A percentile compares a stretch with the other conserved stretches of the same genome.
These are phyloP conservation scores for Phytopythium delawarense DNA, from an alignment of 352 stramenopile genomes.

Conservation along the genomic window DNA sequence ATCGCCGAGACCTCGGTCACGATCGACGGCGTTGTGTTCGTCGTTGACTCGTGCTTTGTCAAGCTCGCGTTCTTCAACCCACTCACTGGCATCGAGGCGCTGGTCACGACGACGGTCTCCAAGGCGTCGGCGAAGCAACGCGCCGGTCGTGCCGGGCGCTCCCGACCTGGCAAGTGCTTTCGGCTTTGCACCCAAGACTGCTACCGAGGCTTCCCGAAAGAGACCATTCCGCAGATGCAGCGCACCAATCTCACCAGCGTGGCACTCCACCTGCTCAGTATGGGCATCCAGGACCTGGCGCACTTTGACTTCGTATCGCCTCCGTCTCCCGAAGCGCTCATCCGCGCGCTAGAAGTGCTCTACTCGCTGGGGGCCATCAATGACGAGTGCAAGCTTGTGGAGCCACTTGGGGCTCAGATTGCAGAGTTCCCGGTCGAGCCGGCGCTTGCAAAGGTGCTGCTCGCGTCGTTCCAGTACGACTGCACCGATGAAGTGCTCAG, in stretches of 20 bases:
- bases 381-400: conserved; percentile 47
- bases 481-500: conserved; percentile 94
- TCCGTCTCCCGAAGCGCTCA: conserved; percentile 62
- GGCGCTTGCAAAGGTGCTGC: conserved; percentile 63
- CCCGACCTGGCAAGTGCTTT: conserved; percentile 76
- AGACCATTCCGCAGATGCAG: conserved; percentile 82
- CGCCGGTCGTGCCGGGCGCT: conserved; percentile 90
- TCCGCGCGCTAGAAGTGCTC: conserved; percentile 64
- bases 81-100: conserved; percentile 69
- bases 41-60: conserved; percentile 72
- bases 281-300: conserved; percentile 82
- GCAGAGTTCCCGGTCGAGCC: conserved; percentile 97
- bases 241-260: conserved; percentile 72
- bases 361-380: conserved; percentile 70
- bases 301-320: conserved; percentile 84
- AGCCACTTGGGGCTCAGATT: conserved; percentile 92
- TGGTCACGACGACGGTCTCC: conserved; percentile 94
- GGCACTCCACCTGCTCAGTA: conserved; percentile 69
- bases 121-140: conserved; percentile 96
- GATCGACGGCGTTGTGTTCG: conserved; percentile 93
- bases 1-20: conserved; percentile 97
- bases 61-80: conserved; percentile 87
- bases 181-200: conserved; percentile 60
- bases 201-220: conserved; percentile 43
- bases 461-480: conserved; percentile 54